Conservation (phyloP, 2,329 filamentous ascomycete species). For the Chaetomium strumarium region DNA sequence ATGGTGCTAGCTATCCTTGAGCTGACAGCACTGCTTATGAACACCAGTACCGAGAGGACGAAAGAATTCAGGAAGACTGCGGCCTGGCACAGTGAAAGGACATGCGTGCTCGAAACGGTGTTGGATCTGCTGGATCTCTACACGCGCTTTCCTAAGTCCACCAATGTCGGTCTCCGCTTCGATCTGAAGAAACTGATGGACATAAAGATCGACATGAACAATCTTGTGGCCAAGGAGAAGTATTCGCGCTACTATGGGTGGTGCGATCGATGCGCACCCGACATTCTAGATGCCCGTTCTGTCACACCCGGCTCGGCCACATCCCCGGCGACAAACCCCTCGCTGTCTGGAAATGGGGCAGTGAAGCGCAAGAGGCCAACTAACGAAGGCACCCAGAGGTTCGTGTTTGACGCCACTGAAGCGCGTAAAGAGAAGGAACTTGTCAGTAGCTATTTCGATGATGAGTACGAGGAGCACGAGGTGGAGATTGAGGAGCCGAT, state of each 20-base stretch:
- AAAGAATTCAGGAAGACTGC: constrained; percentile 43
- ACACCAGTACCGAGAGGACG: constrained; percentile 47
- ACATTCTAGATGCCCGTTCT: constrained; percentile 18
- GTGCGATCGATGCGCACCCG: constrained; percentile 45
- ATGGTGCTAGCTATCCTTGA: constrained; percentile 80
- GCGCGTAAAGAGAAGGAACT: constrained; percentile 65
- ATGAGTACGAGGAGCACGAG: constrained; percentile 71
- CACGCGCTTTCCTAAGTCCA: constrained; percentile 71
- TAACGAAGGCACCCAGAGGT: constrained; percentile 72
- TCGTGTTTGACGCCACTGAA: constrained; percentile 76
- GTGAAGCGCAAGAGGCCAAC: constrained; percentile 40
- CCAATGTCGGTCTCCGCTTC: constrained; percentile 66
- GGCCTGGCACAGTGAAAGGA: constrained; percentile 42
- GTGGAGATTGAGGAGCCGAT: constrained; percentile 67
- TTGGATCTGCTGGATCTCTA: constrained; percentile 90
- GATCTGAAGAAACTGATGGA: constrained; percentile 75
- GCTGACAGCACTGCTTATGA: constrained; percentile 65
- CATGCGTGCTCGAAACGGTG: constrained; percentile 65
- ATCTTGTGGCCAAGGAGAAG: constrained; percentile 62
- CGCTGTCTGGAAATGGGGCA: constrained; percentile 32
- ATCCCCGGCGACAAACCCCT: constrained; percentile 36
- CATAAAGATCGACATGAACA: constrained; percentile 80
- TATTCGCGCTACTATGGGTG: constrained; percentile 59
- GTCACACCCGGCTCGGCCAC: constrained; percentile 34
- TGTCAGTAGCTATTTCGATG: constrained; percentile 62